Percentiles rank a stretch among this genome's conserved stretches.
These are phyloP conservation scores for Glycine soja DNA, from an alignment of 306 rosid species.

Conservation along the genomic window DNA sequence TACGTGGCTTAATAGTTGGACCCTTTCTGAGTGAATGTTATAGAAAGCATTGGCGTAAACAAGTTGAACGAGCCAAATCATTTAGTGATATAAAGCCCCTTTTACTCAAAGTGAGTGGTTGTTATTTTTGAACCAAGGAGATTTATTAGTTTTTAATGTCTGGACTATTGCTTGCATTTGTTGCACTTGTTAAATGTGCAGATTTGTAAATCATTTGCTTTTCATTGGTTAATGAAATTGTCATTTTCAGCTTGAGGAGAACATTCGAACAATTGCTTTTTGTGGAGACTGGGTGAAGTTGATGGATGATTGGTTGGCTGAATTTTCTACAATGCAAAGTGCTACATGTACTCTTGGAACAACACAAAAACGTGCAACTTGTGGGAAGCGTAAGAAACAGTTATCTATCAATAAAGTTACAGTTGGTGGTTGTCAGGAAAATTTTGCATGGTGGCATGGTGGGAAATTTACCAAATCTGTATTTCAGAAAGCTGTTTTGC, in stretches of 20 bases:
- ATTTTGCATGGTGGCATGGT: slow-evolving; percentile 80
- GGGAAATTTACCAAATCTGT: slow-evolving; percentile 67
- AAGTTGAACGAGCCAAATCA: slow-evolving; percentile 64
- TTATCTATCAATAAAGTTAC: slow-evolving; percentile 59
- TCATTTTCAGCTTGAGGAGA: slow-evolving; percentile 81
- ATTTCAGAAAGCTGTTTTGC: slow-evolving; percentile 81
- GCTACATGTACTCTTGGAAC: slow-evolving; percentile 59
- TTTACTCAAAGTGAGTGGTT: slow-evolving; percentile 74
- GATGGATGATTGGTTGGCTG: slow-evolving; percentile 75
- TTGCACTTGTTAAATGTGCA: slow-evolving; percentile 9
- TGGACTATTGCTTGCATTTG: neutral
- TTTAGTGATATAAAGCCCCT: slow-evolving; percentile 63
- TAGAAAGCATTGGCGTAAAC: slow-evolving; percentile 74
- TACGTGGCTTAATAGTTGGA: slow-evolving; percentile 74
- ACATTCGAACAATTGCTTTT: slow-evolving; percentile 69
- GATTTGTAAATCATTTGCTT: neutral
- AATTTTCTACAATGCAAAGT: slow-evolving; percentile 63
- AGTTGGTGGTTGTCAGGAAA: slow-evolving; percentile 53
- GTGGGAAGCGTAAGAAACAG: slow-evolving; percentile 73
- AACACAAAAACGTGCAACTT: slow-evolving; percentile 66
- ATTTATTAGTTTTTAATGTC: neutral
- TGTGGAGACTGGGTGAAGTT: slow-evolving; percentile 82
- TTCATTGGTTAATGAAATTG: slow-evolving; percentile 25
- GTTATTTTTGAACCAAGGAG: neutral
- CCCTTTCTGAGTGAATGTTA: slow-evolving; percentile 66